Evolutionary conservation across 1,284 basidiomycete genomes (phyloP).

Genomic region (Ceratobasidium papillatum): DNA sequence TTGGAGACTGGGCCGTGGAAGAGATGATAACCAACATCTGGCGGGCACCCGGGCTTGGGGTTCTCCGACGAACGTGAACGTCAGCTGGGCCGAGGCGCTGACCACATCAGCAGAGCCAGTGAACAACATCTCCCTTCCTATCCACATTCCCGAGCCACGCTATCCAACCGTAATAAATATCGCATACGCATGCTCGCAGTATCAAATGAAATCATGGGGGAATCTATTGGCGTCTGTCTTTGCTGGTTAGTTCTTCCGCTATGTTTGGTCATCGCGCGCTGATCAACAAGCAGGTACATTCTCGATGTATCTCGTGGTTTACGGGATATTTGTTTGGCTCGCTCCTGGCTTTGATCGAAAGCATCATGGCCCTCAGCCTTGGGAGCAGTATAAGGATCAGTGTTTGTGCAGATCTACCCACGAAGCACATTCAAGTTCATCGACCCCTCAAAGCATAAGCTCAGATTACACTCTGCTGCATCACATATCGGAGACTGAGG

Average conservation of each 20-base stretch:
- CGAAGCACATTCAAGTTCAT: no score
- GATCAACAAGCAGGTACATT: background rate
- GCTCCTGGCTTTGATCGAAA: background rate
- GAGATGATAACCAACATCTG: no score
- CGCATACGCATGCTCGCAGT: background rate
- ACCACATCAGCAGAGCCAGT: background rate
- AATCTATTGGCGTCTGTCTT: background rate
- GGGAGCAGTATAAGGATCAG: background rate
- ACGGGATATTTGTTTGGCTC: background rate
- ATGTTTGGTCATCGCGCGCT: background rate
- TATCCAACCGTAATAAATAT: background rate
- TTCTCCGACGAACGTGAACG: background rate
- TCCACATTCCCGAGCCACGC: background rate
- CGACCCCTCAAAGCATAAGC: no score
- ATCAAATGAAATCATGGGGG: background rate
- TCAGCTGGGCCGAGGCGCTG: background rate
- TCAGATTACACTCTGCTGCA: no score
- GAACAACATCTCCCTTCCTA: background rate
- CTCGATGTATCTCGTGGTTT: background rate
- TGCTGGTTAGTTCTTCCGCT: background rate
- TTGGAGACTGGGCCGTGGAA: no score
- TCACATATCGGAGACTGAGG: no score
- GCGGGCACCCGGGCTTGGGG: background rate
- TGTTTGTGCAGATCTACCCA: no score
- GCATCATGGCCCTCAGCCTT: background rate